These are phyloP conservation scores for Schizonepeta tenuifolia DNA, from an alignment of 257 asterid species.

Conservation along the genomic window DNA sequence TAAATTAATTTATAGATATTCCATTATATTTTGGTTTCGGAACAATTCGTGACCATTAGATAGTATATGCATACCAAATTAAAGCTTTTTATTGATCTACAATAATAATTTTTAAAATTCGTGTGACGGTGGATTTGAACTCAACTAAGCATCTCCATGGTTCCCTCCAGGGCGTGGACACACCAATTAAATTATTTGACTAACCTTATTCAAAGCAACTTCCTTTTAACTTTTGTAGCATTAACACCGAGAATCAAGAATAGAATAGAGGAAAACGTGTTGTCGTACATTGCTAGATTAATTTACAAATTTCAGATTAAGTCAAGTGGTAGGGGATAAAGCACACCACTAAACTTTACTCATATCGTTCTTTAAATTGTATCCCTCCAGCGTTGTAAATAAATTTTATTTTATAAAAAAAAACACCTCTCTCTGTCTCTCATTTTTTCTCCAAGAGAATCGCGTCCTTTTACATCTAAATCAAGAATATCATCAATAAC, in stretches of 20 bases:
- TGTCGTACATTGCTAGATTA: neutral
- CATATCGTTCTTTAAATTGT: no score
- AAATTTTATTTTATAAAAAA: no score
- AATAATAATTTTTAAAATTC: no score
- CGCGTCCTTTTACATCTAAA: neutral
- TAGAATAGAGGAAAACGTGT: constrained; percentile 10
- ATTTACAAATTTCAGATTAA: neutral
- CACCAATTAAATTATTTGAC: neutral
- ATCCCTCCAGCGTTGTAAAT: no score
- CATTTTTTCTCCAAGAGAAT: neutral
- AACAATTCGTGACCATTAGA: no score
- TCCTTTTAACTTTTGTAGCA: neutral
- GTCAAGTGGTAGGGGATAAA: neutral
- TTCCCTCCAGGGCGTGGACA: neutral
- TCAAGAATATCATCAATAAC: no score
- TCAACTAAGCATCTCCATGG: neutral
- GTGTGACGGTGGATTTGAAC: no score
- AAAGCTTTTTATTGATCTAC: no score
- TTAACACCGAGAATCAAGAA: constrained; percentile 4
- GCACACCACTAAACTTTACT: neutral
- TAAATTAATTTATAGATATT: no score
- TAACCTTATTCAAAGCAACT: neutral
- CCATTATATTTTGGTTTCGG: no score
- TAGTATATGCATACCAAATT: no score
- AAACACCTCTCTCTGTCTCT: no score